These are phyloP conservation scores for Xylariaceae sp. DNA, from an alignment of 2,329 filamentous ascomycete genomes.

Conservation along the genomic window DNA sequence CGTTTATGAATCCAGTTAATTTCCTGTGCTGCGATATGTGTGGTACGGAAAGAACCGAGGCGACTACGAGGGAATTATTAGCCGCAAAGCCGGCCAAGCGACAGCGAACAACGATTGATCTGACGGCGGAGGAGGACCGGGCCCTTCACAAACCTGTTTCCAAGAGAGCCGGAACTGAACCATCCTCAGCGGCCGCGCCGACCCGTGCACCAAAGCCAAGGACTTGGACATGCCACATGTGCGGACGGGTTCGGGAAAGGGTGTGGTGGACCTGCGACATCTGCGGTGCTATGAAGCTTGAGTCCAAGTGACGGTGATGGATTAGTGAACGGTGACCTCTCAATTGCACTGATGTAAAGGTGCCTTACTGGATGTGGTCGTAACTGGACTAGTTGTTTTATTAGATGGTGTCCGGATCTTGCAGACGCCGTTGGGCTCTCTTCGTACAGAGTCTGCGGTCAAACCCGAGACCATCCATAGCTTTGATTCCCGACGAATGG, in stretches of 20 bases:
- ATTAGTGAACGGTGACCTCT: no score
- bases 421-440: no score
- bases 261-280: constrained; percentile 55
- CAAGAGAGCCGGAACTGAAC: constrained; percentile 8
- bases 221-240: constrained; percentile 50
- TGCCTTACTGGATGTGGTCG: no score
- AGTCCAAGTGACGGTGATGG: constrained; percentile 7
- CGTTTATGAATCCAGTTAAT: constrained; percentile 48
- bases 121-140: constrained; percentile 13
- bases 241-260: constrained; percentile 46
- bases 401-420: no score
- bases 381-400: no score
- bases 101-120: constrained; percentile 19
- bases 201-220: constrained; percentile 11
- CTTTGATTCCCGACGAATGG: no score
- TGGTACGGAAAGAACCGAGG: constrained; percentile 36
- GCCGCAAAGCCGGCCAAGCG: constrained; percentile 14
- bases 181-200: background rate
- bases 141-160: background rate
- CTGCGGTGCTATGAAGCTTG: constrained; percentile 49
- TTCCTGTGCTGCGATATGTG: constrained; percentile 56
- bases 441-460: no score
- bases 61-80: constrained; percentile 17
- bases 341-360: no score
- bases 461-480: no score